Evolutionary conservation across 805 yeast genomes (phyloP).

Genomic region (Pichia manshurica): DNA sequence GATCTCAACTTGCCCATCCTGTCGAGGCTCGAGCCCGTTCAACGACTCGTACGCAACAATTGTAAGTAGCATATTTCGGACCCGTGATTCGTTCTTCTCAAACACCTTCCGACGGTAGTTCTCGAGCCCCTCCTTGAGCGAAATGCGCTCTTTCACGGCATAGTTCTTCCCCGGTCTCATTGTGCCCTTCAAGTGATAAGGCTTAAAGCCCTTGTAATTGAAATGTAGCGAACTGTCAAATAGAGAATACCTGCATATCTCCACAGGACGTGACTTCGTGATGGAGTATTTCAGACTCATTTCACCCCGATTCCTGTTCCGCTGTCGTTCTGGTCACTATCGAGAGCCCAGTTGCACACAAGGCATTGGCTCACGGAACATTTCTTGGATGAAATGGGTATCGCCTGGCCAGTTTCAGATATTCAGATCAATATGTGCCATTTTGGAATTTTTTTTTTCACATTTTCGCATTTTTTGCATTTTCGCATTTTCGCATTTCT

Average conservation of each 20-base stretch:
- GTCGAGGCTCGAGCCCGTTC: not conserved
- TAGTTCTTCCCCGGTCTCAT: not conserved
- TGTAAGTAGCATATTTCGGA: constrained; percentile 6
- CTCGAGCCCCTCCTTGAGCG: not conserved
- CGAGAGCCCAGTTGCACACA: no score
- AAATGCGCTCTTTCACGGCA: not conserved
- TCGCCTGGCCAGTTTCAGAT: no score
- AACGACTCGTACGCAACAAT: constrained; percentile 9
- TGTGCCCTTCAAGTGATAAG: not conserved
- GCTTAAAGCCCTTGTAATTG: not conserved
- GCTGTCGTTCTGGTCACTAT: no score
- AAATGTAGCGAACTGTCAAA: not conserved
- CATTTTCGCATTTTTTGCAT: no score
- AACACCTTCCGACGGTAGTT: not conserved
- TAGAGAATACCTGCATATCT: constrained; percentile 7
- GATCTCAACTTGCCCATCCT: constrained; percentile 1
- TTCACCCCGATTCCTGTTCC: no score
- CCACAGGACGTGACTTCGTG: constrained; percentile 1
- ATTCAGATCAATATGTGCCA: no score
- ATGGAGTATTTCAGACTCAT: not conserved
- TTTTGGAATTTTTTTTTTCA: no score
- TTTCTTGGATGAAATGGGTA: no score
- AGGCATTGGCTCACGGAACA: no score
- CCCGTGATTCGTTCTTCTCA: constrained; percentile 3
- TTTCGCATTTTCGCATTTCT: no score